Base-by-base conservation (phyloP, 768 basidiomycete species). In the Leccinum longicurvipes region DNA sequence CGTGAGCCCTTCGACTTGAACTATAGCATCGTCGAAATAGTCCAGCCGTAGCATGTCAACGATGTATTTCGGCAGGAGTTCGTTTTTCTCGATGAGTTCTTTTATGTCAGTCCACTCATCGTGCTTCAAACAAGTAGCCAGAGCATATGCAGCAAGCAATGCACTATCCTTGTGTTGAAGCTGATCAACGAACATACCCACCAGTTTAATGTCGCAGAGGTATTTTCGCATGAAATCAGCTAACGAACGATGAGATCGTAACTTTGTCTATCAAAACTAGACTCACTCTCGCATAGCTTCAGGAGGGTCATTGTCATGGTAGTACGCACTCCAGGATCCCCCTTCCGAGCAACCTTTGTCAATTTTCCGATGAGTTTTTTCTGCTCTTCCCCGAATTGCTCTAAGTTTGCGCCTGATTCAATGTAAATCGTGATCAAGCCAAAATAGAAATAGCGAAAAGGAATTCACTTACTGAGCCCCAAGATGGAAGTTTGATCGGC, bases 21-120 rank as follows among this genome's bases (percentile, higher is more conserved):
- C 66, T 0, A 67, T 53, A 12, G 66, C 63, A 27, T 68, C 66
- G 3, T 67, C 63, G n/a, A 67, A 68, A 29, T 55, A 67, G 50
- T 67, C 61, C 11, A 57, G 46, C n/a, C 58, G 59, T 23, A 66
- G 46, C 66, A 67, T 67, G 19, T 50, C 52, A 12, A 67, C 47
- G 5, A 67, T 68, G 7, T 58, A 34, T 47, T 59, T 55, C 11
- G 63, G 55, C 36, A 63, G 50, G 19, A 27, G 47, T 7, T 54
- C 32, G 9, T 56, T 54, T 3, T 46, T 4, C 32, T 42, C 51
- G 19, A 67, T 25, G 4, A 36, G 23, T 15, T 57, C 41, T 15
- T 53, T 41, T 59, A 67, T 60, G 24, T 60, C 58, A 4, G 27
- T 41, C n/a, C 2, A 54, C 66, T 44, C 23, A 66, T 66, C 1